A percentile compares a stretch with the other conserved stretches of the same genome.
Evolutionary conservation across 2,329 filamentous ascomycete genomes (phyloP).

Genomic region (Hymenoscyphus fructigenus): DNA sequence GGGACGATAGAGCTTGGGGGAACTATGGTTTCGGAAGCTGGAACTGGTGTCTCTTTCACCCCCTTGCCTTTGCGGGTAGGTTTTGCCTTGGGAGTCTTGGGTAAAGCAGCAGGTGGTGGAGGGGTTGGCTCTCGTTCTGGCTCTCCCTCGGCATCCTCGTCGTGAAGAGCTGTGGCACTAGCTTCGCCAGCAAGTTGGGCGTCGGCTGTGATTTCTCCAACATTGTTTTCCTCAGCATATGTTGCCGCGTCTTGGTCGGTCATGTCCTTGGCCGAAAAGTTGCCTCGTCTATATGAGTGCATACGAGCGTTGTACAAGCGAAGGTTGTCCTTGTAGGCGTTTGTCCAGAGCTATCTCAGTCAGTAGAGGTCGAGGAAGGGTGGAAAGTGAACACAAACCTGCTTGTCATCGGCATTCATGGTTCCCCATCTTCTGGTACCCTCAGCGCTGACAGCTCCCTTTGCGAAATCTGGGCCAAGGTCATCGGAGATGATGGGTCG

Average conservation of each 20-base stretch:
- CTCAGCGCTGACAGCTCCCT: slow-evolving; percentile 85
- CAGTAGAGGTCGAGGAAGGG: slow-evolving; percentile 6
- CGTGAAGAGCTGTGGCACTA: slow-evolving; percentile 27
- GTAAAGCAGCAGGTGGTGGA: slow-evolving; percentile 26
- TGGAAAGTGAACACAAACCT: slow-evolving; percentile 38
- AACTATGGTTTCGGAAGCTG: slow-evolving; percentile 22
- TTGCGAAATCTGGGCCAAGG: slow-evolving; percentile 71
- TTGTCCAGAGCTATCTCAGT: slow-evolving; percentile 51
- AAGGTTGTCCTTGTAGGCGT: slow-evolving; percentile 66
- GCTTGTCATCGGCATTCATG: slow-evolving; percentile 73
- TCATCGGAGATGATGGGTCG: slow-evolving; percentile 79
- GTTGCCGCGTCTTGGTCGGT: slow-evolving; percentile 57
- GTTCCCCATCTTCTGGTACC: slow-evolving; percentile 82
- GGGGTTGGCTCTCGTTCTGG: slow-evolving; percentile 46
- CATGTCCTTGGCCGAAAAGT: slow-evolving; percentile 59
- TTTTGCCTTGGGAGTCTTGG: slow-evolving; percentile 57
- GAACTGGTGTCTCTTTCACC: slow-evolving; percentile 21
- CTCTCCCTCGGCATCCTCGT: slow-evolving; percentile 40
- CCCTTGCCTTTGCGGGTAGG: slow-evolving; percentile 40
- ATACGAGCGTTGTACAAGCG: slow-evolving; percentile 65
- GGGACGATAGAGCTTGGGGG: slow-evolving; percentile 25
- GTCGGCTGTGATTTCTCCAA: slow-evolving; percentile 47
- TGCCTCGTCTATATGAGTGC: slow-evolving; percentile 63
- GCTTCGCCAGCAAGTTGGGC: slow-evolving; percentile 53
- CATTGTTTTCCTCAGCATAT: slow-evolving; percentile 59